Percentiles rank a stretch among this genome's conserved stretches.
These are phyloP conservation scores for Moricandia moricandioides DNA, from an alignment of 345 rosid species.

Conservation along the genomic window DNA sequence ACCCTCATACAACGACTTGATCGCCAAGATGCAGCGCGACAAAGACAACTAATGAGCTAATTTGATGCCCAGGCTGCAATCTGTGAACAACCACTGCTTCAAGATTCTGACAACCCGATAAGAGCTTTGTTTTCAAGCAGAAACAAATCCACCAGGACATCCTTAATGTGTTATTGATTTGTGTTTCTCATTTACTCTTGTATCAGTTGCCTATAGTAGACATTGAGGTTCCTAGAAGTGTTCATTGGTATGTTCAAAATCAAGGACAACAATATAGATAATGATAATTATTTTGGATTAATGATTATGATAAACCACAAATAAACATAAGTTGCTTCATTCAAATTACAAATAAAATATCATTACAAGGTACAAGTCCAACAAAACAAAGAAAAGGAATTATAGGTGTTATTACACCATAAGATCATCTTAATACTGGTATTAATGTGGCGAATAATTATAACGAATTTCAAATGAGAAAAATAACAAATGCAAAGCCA, in stretches of 20 bases:
- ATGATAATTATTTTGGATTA: background rate
- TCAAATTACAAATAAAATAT: background rate
- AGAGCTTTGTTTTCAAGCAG: too few relatives aligned
- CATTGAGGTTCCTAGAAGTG: background rate
- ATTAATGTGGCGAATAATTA: background rate
- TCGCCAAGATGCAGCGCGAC: too few relatives aligned
- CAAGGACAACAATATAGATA: background rate
- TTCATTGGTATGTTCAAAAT: background rate
- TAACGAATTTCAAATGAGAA: background rate
- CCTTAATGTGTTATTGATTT: background rate
- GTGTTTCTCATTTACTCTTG: background rate
- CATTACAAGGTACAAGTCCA: background rate
- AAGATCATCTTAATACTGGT: background rate
- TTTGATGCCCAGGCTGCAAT: too few relatives aligned
- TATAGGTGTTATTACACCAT: background rate
- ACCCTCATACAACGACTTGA: too few relatives aligned
- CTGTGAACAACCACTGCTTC: too few relatives aligned
- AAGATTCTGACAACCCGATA: too few relatives aligned
- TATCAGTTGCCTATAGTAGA: background rate
- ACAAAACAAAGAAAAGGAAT: background rate
- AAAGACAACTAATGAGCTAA: too few relatives aligned
- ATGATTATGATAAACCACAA: background rate
- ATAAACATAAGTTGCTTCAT: background rate
- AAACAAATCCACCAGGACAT: background rate
- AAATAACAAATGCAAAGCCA: background rate